These are phyloP conservation scores for Hygrocybe coccinea DNA, from an alignment of 768 basidiomycete species.

Conservation along the genomic window DNA sequence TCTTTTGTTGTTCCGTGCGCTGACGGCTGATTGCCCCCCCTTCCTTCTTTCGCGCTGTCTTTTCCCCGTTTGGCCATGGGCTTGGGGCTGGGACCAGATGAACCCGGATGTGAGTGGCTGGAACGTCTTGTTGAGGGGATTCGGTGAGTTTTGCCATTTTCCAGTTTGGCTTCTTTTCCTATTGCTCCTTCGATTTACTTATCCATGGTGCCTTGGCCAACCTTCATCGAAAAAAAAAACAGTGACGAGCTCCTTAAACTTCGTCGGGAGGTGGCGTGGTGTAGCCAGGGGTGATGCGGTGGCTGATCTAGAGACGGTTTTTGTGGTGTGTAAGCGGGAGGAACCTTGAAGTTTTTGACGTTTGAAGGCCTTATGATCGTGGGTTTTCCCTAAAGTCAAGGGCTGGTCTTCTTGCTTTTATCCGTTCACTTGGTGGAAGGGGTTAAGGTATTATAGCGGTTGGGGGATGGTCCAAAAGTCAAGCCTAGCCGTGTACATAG, in stretches of 20 bases:
- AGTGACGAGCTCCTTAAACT: constrained; percentile 49
- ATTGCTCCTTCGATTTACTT: too few relatives aligned
- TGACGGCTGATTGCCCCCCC: background rate
- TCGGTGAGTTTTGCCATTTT: constrained; percentile 31
- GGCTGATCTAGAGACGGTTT: constrained; percentile 48
- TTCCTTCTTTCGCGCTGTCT: too few relatives aligned
- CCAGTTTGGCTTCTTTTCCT: too few relatives aligned
- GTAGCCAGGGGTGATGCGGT: constrained; percentile 29
- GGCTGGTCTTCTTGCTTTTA: too few relatives aligned
- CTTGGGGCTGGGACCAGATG: background rate
- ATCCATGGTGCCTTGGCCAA: too few relatives aligned
- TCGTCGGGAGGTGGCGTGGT: constrained; percentile 46
- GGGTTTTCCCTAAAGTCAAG: too few relatives aligned
- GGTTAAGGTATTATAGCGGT: too few relatives aligned
- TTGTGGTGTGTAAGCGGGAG: constrained; percentile 44
- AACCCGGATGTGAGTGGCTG: constrained; percentile 22
- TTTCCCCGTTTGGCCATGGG: background rate
- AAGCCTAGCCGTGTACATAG: too few relatives aligned
- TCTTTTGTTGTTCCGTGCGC: background rate
- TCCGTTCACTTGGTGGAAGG: too few relatives aligned
- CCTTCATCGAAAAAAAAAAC: too few relatives aligned
- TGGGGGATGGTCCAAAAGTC: too few relatives aligned
- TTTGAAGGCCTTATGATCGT: too few relatives aligned
- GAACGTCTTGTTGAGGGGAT: constrained; percentile 43
- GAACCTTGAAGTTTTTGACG: constrained; percentile 10